These are phyloP conservation scores for Suhomyces atakaporum DNA, from an alignment of 1,139 yeast genomes.

Conservation along the genomic window DNA sequence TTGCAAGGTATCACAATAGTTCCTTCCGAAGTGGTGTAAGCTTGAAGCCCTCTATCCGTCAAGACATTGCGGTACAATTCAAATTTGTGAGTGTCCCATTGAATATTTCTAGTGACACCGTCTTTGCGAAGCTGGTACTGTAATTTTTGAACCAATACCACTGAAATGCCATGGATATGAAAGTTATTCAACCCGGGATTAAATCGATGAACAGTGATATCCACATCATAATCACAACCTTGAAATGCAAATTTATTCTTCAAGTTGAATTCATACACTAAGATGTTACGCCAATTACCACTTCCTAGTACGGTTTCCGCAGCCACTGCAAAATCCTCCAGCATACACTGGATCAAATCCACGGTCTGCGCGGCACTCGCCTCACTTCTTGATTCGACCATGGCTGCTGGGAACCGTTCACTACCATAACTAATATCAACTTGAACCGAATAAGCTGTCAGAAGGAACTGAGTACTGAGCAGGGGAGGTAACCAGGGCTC, in stretches of 20 bases:
- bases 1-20: slow-evolving; percentile 1
- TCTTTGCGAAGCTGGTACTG: slow-evolving; percentile 5
- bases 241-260: slow-evolving; percentile 21
- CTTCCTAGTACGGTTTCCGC: slow-evolving; percentile 12
- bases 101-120: slow-evolving; percentile 3
- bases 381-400: background rate
- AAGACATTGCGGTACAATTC: slow-evolving; percentile 11
- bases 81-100: slow-evolving; percentile 14
- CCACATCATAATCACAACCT: slow-evolving; percentile 10
- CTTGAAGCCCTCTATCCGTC: slow-evolving; percentile 7
- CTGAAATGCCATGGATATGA: slow-evolving; percentile 13
- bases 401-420: slow-evolving; percentile 1
- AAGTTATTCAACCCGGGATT: slow-evolving; percentile 13
- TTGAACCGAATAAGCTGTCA: slow-evolving; percentile 14
- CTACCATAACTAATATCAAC: slow-evolving; percentile 8
- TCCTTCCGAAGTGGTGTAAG: slow-evolving; percentile 2
- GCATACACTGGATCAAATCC: slow-evolving; percentile 13
- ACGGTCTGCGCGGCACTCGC: background rate
- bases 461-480: slow-evolving; percentile 12
- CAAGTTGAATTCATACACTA: slow-evolving; percentile 20
- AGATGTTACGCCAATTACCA: slow-evolving; percentile 23
- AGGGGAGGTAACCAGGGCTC: slow-evolving; percentile 18
- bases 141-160: slow-evolving; percentile 15
- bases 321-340: slow-evolving; percentile 10
- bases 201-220: slow-evolving; percentile 13